These are phyloP conservation scores for Lactarius hatsudake DNA, from an alignment of 768 basidiomycete species.

Conservation along the genomic window DNA sequence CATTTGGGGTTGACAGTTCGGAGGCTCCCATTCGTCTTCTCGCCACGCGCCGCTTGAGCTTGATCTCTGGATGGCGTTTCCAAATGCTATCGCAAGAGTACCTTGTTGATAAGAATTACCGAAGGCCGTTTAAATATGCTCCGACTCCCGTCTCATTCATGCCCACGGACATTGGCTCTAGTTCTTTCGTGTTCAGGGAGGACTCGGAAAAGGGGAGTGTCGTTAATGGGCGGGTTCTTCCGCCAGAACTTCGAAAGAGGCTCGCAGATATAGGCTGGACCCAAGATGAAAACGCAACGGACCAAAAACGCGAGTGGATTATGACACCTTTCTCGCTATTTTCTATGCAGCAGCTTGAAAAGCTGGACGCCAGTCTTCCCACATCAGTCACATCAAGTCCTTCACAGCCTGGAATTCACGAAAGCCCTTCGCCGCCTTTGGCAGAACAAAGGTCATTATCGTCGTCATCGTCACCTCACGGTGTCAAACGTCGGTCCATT, in stretches of 20 bases:
- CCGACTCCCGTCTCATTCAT: conserved; percentile 71
- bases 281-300: conserved; percentile 52
- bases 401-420: conserved; percentile 27
- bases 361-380: conserved; percentile 36
- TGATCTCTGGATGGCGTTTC: conserved; percentile 64
- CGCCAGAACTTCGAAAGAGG: conserved; percentile 60
- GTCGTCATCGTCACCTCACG: conserved; percentile 18
- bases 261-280: conserved; percentile 76
- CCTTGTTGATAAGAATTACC: conserved; percentile 56
- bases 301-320: conserved; percentile 57
- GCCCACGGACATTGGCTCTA: conserved; percentile 71
- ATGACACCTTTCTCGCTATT: conserved; percentile 65
- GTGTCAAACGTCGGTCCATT: conserved; percentile 58
- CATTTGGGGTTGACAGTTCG: conserved; percentile 37
- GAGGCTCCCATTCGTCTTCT: conserved; percentile 47
- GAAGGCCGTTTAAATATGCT: conserved; percentile 66
- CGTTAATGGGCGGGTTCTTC: conserved; percentile 46
- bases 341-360: conserved; percentile 55
- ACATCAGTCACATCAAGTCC: conserved; percentile 35
- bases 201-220: conserved; percentile 49
- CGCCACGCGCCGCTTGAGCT: conserved; percentile 54
- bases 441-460: conserved; percentile 2
- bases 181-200: conserved; percentile 53
- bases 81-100: conserved; percentile 64
- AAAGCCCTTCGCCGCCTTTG: conserved; percentile 29